These are phyloP conservation scores for Schizosaccharomyces lindneri DNA, from an alignment of 805 yeast species.

Conservation along the genomic window DNA sequence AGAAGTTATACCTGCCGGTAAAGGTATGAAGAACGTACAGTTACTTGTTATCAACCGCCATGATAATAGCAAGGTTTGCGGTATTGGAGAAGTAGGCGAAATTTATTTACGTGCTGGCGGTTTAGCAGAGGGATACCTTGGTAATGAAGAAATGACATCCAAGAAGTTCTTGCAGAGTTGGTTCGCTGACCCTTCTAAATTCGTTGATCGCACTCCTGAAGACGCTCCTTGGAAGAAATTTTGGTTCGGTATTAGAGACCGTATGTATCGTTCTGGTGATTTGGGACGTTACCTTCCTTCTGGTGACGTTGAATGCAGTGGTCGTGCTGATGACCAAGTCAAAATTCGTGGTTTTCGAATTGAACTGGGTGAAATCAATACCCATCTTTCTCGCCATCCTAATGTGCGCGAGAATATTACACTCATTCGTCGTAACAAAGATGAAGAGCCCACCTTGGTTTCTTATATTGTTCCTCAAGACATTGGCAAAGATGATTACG, in stretches of 20 bases:
- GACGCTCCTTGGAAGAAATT: slow-evolving; percentile 50
- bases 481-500: slow-evolving; percentile 20
- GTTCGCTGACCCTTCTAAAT: slow-evolving; percentile 31
- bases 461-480: slow-evolving; percentile 71
- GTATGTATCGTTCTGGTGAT: slow-evolving; percentile 92
- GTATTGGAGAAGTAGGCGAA: slow-evolving; percentile 97
- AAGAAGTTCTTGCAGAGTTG: slow-evolving; percentile 78
- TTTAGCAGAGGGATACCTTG: slow-evolving; percentile 84
- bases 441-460: slow-evolving; percentile 74
- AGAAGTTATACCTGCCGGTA: slow-evolving; percentile 95
- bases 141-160: slow-evolving; percentile 65
- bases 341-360: slow-evolving; percentile 96
- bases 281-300: slow-evolving; percentile 89
- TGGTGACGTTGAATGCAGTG: slow-evolving; percentile 94
- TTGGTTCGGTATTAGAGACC: slow-evolving; percentile 88
- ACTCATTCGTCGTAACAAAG: slow-evolving; percentile 70
- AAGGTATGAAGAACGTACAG: slow-evolving; percentile 91
- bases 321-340: slow-evolving; percentile 97
- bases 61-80: slow-evolving; percentile 75
- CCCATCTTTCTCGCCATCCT: slow-evolving; percentile 85
- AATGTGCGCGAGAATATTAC: slow-evolving; percentile 81
- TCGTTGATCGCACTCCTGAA: slow-evolving; percentile 13
- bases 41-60: slow-evolving; percentile 76
- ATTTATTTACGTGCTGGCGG: slow-evolving; percentile 97
- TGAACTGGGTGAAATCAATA: slow-evolving; percentile 93